These are phyloP conservation scores for Salvia rosmarinus DNA, from an alignment of 257 asterid genomes.

Conservation along the genomic window DNA sequence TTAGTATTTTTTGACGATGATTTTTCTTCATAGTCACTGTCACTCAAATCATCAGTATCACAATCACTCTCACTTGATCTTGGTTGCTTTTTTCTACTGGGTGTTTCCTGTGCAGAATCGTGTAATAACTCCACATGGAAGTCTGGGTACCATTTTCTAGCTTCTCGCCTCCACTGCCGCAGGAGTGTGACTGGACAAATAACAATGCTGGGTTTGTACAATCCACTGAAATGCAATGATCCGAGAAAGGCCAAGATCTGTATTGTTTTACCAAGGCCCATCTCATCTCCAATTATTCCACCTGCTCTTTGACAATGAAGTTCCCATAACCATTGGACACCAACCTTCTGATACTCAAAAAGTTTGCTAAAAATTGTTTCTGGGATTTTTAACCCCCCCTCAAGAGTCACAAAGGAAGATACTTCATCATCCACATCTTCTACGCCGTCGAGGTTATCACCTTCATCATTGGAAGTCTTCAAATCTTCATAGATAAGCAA, in stretches of 20 bases:
- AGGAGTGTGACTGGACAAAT: conserved; percentile 93
- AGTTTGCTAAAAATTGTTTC: conserved; percentile 67
- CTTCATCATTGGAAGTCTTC: conserved; percentile 60
- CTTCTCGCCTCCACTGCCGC: conserved; percentile 95
- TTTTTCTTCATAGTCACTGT: conserved; percentile 62
- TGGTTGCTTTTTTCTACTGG: conserved; percentile 54
- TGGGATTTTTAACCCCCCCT: conserved; percentile 89
- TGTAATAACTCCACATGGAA: conserved; percentile 87
- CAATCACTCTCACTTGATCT: conserved; percentile 63
- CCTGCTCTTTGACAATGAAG: conserved; percentile 98
- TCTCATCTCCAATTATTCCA: conserved; percentile 98
- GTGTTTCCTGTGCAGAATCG: conserved; percentile 74
- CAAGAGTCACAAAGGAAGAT: conserved; percentile 71
- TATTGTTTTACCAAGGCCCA: conserved; percentile 98
- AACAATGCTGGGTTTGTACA: conserved; percentile 92
- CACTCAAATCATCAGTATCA: conserved; percentile 65
- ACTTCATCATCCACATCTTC: conserved; percentile 57
- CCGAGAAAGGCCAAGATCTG: conserved; percentile 89
- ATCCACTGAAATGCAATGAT: conserved; percentile 83
- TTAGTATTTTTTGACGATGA: conserved; percentile 48
- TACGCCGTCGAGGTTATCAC: conserved; percentile 48
- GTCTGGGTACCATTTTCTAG: conserved; percentile 81
- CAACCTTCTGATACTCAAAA: conserved; percentile 97
- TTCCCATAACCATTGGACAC: conserved; percentile 99
- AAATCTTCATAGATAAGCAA: conserved; percentile 51